Conservation (phyloP, 2,329 filamentous ascomycete species). For the Claviceps africana region DNA sequence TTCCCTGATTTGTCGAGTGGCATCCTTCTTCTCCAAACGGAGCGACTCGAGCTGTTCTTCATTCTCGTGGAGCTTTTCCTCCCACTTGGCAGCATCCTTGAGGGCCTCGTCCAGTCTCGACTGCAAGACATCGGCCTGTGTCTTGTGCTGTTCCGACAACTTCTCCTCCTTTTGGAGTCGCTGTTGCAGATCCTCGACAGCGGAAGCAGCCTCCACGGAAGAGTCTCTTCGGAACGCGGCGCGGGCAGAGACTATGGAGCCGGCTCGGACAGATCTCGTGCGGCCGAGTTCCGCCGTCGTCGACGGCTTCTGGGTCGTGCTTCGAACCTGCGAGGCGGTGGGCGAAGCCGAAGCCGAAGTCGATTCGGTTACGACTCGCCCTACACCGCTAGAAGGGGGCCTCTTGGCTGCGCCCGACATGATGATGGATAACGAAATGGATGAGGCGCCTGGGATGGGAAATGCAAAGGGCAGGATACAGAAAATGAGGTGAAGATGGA, state of each 20-base stretch:
- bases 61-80: constrained; percentile 76
- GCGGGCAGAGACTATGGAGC: constrained; percentile 58
- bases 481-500: neutral
- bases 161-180: constrained; percentile 69
- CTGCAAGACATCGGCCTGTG: constrained; percentile 75
- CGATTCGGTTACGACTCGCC: constrained; percentile 28
- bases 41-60: constrained; percentile 72
- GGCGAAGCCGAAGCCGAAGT: constrained; percentile 17
- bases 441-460: neutral
- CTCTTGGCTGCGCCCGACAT: constrained; percentile 43
- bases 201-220: constrained; percentile 62
- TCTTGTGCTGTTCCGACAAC: constrained; percentile 63
- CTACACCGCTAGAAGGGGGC: constrained; percentile 33
- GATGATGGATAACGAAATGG: constrained; percentile 8
- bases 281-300: constrained; percentile 31
- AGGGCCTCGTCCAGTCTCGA: constrained; percentile 72
- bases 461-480: neutral
- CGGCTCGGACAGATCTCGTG: constrained; percentile 50
- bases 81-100: constrained; percentile 70
- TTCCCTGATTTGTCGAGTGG: constrained; percentile 71
- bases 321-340: constrained; percentile 24
- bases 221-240: constrained; percentile 47
- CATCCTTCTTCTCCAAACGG: constrained; percentile 73
- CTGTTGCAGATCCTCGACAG: constrained; percentile 74
- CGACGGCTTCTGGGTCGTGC: constrained; percentile 28